Conservation (phyloP, 23 red algal species). For the Chondrus crispus region DNA sequence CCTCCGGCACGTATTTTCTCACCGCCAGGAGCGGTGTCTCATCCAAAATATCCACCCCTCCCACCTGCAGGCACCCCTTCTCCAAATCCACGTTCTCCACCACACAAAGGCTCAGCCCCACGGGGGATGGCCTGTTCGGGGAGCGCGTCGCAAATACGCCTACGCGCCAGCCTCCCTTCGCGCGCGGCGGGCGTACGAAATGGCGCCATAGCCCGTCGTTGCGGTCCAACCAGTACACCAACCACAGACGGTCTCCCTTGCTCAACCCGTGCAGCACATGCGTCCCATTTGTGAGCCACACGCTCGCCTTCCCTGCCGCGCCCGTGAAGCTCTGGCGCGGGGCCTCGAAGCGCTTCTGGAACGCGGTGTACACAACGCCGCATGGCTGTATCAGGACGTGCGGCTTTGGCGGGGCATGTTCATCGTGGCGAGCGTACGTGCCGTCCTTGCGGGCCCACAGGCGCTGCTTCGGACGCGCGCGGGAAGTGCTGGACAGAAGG, state of each 20-base stretch:
- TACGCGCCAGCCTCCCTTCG: constrained; percentile 62
- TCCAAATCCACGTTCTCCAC: constrained; percentile 48
- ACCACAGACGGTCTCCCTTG: constrained; percentile 29
- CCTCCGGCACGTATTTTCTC: constrained; percentile 19
- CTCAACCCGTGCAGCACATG: neutral
- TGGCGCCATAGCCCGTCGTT: constrained; percentile 58
- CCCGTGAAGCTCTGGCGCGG: constrained; percentile 62
- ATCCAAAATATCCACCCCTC: constrained; percentile 63
- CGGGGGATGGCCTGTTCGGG: constrained; percentile 60
- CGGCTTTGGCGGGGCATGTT: neutral
- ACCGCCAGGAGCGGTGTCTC: constrained; percentile 64
- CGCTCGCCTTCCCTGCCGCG: neutral
- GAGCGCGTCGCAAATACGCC: constrained; percentile 66
- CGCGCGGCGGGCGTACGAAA: constrained; percentile 56
- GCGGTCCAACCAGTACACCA: constrained; percentile 70
- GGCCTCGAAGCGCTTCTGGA: constrained; percentile 72
- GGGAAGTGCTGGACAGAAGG: neutral
- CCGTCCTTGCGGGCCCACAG: constrained; percentile 7
- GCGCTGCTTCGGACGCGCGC: neutral
- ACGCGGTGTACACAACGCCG: constrained; percentile 59
- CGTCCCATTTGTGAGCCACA: neutral
- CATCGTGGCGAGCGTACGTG: neutral
- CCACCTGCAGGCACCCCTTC: neutral
- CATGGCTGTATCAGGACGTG: neutral
- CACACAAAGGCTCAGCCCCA: constrained; percentile 41